Base-by-base conservation (phyloP, 2,329 filamentous ascomycete genomes). In the Colletotrichum trifolii region DNA sequence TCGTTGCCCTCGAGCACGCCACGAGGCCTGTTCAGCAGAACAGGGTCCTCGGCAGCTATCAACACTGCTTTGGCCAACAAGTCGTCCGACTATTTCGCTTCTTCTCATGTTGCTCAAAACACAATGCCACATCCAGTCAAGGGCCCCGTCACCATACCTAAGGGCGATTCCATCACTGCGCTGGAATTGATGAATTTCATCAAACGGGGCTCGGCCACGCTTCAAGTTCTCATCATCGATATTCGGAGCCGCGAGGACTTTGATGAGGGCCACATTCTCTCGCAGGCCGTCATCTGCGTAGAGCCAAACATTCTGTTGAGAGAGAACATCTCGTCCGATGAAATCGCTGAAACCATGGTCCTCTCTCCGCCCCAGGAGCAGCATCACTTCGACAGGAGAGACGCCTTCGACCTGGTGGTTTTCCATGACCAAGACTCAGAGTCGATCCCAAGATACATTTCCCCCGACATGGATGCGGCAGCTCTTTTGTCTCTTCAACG, bases 261-360 rank as follows among this genome's bases (percentile, higher is more conserved):
- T 73, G 93, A 98, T 70, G 85, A 90, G 52, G 96, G 96, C 0
- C 96, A 99, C 74, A 94, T 99, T 68, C 91, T 91, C 81, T 89
- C 91, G 6, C 89, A 89, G 60, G 90, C 88, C 6, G 92, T 94
- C 43, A 93, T 99, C 48, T 99, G 96, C 76, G 87, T 99, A 66
- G 96, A 99, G 72, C 93, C 94, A 3, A 83, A 81, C 33, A 86
- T 96, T 48, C 86, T 90, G 9, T 76, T 93, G 52, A 87, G 92
- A 59, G 86, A 90, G 48, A 89, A 87, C 49, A 84, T 90, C 17
- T 89, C 88, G 1, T 87, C 86, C 3, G 82, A 83, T 17, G 80
- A 90, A 25, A 85, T 91, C 42, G 83, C 81, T 15, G 91, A 94
- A 65, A 89, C 89, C 66, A 83, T 94, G 71, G 83, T 93, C 2